phyloP scores from a whole-genome alignment of 371 early-diverging fungal species.

The Catenaria anguillulae region DNA sequence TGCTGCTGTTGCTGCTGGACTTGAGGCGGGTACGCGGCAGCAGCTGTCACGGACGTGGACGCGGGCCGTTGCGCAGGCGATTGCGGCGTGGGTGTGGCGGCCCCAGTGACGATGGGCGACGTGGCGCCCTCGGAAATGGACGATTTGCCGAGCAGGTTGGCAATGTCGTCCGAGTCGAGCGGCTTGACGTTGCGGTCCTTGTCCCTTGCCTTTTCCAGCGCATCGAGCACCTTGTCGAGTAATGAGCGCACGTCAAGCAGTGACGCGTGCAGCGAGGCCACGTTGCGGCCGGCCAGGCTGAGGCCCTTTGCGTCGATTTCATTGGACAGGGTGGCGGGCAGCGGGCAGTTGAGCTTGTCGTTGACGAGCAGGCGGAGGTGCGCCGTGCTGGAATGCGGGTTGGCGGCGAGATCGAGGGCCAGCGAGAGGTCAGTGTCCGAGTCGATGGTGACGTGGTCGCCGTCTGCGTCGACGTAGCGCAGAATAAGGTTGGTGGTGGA shows the following conservation, averaged over 20 bases:
- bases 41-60: neutral
- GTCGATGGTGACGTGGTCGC: conserved; percentile 65
- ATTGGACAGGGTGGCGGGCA: too few relatives aligned
- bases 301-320: too few relatives aligned
- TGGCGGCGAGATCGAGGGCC: too few relatives aligned
- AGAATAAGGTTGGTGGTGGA: neutral
- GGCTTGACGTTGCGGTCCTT: neutral
- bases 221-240: neutral
- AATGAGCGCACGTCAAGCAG: neutral
- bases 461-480: conserved; percentile 80
- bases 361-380: neutral
- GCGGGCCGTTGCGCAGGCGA: neutral
- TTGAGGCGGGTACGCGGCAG: neutral
- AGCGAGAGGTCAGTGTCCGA: conserved; percentile 63
- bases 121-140: neutral
- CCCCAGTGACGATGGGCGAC: neutral
- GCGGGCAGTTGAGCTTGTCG: neutral
- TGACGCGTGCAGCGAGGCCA: neutral
- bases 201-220: neutral
- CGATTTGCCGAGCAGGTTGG: neutral
- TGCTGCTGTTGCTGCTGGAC: too few relatives aligned
- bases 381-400: conserved; percentile 45
- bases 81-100: neutral
- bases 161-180: neutral
- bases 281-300: neutral